A percentile compares a stretch with the other conserved stretches of the same genome.
Evolutionary conservation across 2,329 filamentous ascomycete species (phyloP).

Genomic region (Epichloe coenophiala): DNA sequence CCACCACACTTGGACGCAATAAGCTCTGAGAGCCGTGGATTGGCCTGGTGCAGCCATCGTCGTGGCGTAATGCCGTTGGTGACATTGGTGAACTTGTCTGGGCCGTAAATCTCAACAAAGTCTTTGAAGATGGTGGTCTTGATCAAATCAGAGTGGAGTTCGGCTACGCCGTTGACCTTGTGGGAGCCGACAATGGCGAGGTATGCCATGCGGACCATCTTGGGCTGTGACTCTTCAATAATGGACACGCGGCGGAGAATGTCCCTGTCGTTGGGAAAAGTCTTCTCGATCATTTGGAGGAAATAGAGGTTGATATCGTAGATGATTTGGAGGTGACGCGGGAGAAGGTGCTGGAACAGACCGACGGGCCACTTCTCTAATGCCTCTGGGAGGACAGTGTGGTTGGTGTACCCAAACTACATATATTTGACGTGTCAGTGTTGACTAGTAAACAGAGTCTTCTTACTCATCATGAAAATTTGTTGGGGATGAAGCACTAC

Average conservation of each 20-base stretch:
- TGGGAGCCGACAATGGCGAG: slow-evolving; percentile 93
- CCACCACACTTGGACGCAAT: slow-evolving; percentile 83
- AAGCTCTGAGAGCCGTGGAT: slow-evolving; percentile 79
- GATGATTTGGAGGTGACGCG: slow-evolving; percentile 90
- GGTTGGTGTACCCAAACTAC: slow-evolving; percentile 91
- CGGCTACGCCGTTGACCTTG: slow-evolving; percentile 97
- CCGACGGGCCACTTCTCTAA: slow-evolving; percentile 97
- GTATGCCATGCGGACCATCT: slow-evolving; percentile 97
- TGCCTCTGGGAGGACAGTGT: slow-evolving; percentile 92
- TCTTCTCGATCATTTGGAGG: slow-evolving; percentile 78
- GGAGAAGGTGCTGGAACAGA: slow-evolving; percentile 80
- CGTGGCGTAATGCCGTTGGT: slow-evolving; percentile 96
- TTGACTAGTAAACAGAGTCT: neutral
- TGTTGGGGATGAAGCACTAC: neutral
- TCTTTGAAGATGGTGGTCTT: slow-evolving; percentile 99
- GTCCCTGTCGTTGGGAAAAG: slow-evolving; percentile 80
- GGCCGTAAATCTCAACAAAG: slow-evolving; percentile 87
- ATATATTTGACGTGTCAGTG: neutral
- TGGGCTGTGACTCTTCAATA: slow-evolving; percentile 90
- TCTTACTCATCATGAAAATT: neutral
- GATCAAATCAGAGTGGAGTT: slow-evolving; percentile 94
- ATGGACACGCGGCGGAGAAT: slow-evolving; percentile 82
- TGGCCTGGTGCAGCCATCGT: slow-evolving; percentile 94
- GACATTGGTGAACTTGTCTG: slow-evolving; percentile 96
- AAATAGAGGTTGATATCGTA: slow-evolving; percentile 97